Evolutionary conservation across 441 rosid genomes (phyloP).

Genomic region (Populus trichocarpa): DNA sequence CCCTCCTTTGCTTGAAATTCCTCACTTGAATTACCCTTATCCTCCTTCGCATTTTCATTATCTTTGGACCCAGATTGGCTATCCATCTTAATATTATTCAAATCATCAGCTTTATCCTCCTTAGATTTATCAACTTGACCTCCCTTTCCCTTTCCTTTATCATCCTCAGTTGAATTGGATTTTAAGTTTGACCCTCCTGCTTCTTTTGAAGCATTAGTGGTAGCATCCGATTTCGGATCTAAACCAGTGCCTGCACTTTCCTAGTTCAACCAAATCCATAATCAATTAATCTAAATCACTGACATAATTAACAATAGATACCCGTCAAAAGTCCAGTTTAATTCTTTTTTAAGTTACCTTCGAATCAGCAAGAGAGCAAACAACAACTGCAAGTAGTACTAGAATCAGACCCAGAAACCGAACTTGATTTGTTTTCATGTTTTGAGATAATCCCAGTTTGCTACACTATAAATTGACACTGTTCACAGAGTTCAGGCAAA

Average conservation of each 20-base stretch:
- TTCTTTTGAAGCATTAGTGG: slow-evolving; percentile 16
- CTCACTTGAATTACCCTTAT: neutral
- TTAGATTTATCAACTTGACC: slow-evolving; percentile 13
- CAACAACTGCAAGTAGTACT: slow-evolving; percentile 28
- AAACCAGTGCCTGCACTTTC: slow-evolving; percentile 20
- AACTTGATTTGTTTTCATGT: slow-evolving; percentile 37
- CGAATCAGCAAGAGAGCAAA: slow-evolving; percentile 25
- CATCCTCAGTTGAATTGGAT: slow-evolving; percentile 24
- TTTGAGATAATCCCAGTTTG: slow-evolving; percentile 25
- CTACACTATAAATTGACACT: slow-evolving; percentile 21
- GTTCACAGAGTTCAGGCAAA: neutral
- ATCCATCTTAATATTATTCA: neutral
- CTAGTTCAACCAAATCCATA: slow-evolving; percentile 25
- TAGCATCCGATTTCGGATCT: slow-evolving; percentile 22
- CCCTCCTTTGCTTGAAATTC: slow-evolving; percentile 1
- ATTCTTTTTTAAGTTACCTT: slow-evolving; percentile 35
- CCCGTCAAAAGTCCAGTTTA: neutral
- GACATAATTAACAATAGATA: neutral
- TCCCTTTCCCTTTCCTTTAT: slow-evolving; percentile 11
- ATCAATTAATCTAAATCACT: neutral
- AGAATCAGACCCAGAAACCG: slow-evolving; percentile 37
- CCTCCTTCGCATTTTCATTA: slow-evolving; percentile 4
- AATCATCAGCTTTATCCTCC: neutral
- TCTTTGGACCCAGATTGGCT: slow-evolving; percentile 13
- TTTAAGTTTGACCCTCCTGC: slow-evolving; percentile 11